Evolutionary conservation across 495 filamentous ascomycete species (phyloP).

Genomic region (Glutinoglossum americanum): DNA sequence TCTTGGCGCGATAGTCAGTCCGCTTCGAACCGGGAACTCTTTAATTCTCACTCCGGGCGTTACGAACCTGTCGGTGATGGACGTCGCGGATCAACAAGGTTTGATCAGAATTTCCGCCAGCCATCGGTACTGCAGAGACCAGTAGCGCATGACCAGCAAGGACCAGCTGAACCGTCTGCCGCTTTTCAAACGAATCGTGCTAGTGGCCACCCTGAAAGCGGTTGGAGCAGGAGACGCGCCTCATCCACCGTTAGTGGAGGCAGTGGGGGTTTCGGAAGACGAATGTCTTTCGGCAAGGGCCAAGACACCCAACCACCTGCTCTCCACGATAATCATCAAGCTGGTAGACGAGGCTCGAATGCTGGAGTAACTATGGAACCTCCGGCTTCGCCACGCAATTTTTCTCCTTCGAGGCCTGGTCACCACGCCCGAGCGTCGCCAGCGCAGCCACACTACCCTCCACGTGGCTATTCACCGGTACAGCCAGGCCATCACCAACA

Average conservation of each 20-base stretch:
- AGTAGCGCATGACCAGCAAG: constrained; percentile 29
- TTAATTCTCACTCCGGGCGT: constrained; percentile 80
- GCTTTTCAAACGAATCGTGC: constrained; percentile 72
- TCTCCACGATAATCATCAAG: constrained; percentile 12
- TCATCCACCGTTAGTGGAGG: constrained; percentile 94
- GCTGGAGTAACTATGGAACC: constrained; percentile 21
- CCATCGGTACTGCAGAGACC: constrained; percentile 66
- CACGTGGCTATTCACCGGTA: neutral
- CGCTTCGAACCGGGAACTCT: constrained; percentile 51
- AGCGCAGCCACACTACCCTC: neutral
- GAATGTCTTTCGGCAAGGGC: constrained; percentile 29
- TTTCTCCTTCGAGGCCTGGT: constrained; percentile 14
- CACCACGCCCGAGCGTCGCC: neutral
- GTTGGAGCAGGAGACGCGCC: constrained; percentile 52
- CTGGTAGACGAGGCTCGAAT: constrained; percentile 18
- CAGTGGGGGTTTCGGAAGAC: constrained; percentile 45
- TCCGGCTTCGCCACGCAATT: constrained; percentile 24
- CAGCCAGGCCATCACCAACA: constrained; percentile 18
- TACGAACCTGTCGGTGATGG: constrained; percentile 74
- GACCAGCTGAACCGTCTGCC: constrained; percentile 73
- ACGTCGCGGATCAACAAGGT: constrained; percentile 44
- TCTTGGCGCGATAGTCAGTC: constrained; percentile 54
- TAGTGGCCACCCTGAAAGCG: constrained; percentile 36
- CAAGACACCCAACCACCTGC: constrained; percentile 19
- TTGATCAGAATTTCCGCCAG: constrained; percentile 44